Percentiles rank a stretch among this genome's conserved stretches.
phyloP scores from a whole-genome alignment of 495 filamentous ascomycete genomes.

The Talaromyces ruber region DNA sequence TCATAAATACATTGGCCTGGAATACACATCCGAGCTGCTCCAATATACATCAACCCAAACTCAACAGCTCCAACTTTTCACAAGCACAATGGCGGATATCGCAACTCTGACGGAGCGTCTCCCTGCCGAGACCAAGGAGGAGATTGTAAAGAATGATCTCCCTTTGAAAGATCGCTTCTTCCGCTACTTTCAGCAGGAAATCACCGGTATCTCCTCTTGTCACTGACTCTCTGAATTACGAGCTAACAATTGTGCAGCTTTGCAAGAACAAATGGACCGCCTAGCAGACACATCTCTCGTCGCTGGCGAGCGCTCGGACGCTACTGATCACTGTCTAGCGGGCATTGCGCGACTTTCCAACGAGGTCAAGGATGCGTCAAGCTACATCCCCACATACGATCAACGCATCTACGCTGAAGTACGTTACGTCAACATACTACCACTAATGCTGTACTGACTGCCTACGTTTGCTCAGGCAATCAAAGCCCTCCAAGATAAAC shows the following conservation, averaged over 20 bases:
- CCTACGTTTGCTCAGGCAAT: constrained; percentile 41
- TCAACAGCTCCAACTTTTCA: background rate
- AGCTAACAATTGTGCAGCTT: constrained; percentile 27
- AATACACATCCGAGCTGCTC: background rate
- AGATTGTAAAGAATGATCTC: constrained; percentile 30
- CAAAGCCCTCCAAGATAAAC: constrained; percentile 57
- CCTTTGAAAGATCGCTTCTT: constrained; percentile 67
- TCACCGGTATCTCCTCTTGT: constrained; percentile 43
- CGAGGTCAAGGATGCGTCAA: constrained; percentile 59
- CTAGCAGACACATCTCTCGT: constrained; percentile 42
- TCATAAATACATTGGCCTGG: constrained; percentile 8
- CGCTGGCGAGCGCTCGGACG: constrained; percentile 51
- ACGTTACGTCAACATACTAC: constrained; percentile 9
- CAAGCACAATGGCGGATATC: constrained; percentile 1
- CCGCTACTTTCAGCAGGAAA: constrained; percentile 66
- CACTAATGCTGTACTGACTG: background rate
- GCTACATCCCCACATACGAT: constrained; percentile 66
- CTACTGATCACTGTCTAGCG: constrained; percentile 59
- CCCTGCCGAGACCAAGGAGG: constrained; percentile 11
- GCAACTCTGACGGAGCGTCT: background rate
- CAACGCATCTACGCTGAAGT: constrained; percentile 68
- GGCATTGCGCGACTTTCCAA: constrained; percentile 58
- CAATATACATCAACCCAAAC: background rate
- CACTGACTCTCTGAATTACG: constrained; percentile 7
- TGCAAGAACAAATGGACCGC: constrained; percentile 54